These are phyloP conservation scores for Tieghemostelium lacteum DNA, from an alignment of 78 protist genomes.

Conservation along the genomic window DNA sequence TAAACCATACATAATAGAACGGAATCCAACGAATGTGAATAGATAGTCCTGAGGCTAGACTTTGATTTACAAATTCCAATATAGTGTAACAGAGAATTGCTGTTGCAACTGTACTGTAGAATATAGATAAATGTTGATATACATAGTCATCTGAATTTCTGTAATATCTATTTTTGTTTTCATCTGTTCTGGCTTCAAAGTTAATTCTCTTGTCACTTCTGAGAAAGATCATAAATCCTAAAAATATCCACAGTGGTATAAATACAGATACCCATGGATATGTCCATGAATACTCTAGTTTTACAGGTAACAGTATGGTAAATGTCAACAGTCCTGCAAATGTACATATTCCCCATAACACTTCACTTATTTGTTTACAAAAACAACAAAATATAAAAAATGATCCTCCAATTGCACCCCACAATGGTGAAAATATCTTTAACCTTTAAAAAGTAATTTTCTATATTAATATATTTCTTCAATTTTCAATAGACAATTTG, in stretches of 20 bases:
- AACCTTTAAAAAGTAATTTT: neutral
- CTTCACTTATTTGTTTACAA: neutral
- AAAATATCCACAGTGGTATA: conserved; percentile 55
- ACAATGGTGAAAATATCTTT: conserved; percentile 27
- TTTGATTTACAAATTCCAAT: neutral
- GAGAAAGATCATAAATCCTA: conserved; percentile 19
- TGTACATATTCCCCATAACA: neutral
- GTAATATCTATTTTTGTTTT: neutral
- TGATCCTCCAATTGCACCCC: neutral
- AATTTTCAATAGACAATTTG: neutral
- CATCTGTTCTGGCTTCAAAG: too few relatives aligned
- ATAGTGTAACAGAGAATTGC: neutral
- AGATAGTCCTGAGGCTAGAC: neutral
- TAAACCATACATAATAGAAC: conserved; percentile 15
- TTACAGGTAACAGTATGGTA: neutral
- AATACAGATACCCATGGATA: neutral
- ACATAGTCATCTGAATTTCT: neutral
- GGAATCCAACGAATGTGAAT: conserved; percentile 37
- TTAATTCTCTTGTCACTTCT: conserved; percentile 27
- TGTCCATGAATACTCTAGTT: neutral
- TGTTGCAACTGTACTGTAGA: neutral
- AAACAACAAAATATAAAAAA: neutral
- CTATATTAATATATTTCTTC: neutral
- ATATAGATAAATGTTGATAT: neutral
- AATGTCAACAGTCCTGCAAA: conserved; percentile 3